A percentile compares a stretch with the other conserved stretches of the same genome.
These are phyloP conservation scores for Leishmania arabica DNA, from an alignment of 208 protist species.

Conservation along the genomic window DNA sequence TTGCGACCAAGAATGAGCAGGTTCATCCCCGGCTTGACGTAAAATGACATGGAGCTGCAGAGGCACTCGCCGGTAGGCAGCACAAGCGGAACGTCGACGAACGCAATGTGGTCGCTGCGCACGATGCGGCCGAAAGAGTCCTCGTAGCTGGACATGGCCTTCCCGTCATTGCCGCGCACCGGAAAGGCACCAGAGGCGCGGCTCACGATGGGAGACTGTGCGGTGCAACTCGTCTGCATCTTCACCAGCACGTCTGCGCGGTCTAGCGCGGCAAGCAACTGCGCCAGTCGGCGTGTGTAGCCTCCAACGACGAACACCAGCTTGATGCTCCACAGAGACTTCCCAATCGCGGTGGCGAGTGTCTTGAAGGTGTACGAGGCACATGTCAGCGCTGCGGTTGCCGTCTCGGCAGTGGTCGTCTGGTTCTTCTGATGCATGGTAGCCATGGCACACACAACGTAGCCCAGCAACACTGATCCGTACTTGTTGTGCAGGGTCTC, in stretches of 20 bases:
- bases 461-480: conserved; percentile 55
- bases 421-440: conserved; percentile 19
- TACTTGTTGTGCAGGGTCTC: conserved; percentile 63
- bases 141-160: conserved; percentile 11
- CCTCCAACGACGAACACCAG: conserved; percentile 44
- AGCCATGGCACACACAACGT: conserved; percentile 39
- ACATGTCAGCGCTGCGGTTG: conserved; percentile 21
- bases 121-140: conserved; percentile 31
- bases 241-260: conserved; percentile 30
- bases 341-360: conserved; percentile 45
- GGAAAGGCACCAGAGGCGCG: conserved; percentile 16
- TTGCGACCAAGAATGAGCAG: conserved; percentile 92
- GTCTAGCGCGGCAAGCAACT: conserved; percentile 48
- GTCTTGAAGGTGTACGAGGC: conserved; percentile 47
- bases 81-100: conserved; percentile 69
- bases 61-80: conserved; percentile 65
- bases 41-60: conserved; percentile 69
- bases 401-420: conserved; percentile 11
- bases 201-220: conserved; percentile 12
- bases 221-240: conserved; percentile 28
- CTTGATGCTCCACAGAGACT: conserved; percentile 53
- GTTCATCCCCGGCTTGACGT: conserved; percentile 82
- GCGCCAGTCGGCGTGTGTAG: conserved; percentile 58
- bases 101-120: conserved; percentile 80
- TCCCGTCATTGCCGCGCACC: not conserved